Evolutionary conservation across 441 rosid species (phyloP), one percentile per base, ranked within the genome.

Genomic region (Hura crepitans): DNA sequence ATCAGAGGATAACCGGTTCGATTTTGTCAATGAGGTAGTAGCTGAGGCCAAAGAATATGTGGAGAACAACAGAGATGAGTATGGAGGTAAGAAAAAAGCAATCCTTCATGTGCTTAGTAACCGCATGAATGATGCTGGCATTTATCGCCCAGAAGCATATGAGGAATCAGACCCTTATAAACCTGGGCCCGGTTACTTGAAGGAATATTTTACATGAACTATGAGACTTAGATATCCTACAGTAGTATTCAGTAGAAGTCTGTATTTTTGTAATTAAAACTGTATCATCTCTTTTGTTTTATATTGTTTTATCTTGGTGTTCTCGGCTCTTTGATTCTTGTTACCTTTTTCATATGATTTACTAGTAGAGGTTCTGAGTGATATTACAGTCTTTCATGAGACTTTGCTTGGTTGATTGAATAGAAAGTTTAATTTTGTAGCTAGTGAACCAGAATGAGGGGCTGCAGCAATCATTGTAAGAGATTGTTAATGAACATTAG

Each of bases 21-120:
- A 84, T 47, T 92, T 92, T 55, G 87, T 92, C 20, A 90, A 92
- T 3, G 88, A 87, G 23, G 82, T 92, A 1, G 96, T 92, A 11
- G 93, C 93, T 5, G 95, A 90, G 81, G 98, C 98, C n/a, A 88
- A 71, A 8, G 90, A 84, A 75, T 90, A 87, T 23, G 85, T 90
- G 2, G 92, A 90, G 63, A 84, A 51, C 69, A 87, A 92, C 85
- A 74, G 87, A 69, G 91, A 90, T 1, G 91, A 84, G 37, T 89
- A 90, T 4, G 98, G 98, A 22, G 93, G 91, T 58, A 72, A 72
- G 14, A 92, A 92, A 74, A 92, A 92, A 49, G 95, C 95, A 37
- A 85, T 90, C 75, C 84, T 90, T 65, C 98, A 90, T 33, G 98
- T 85, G 64, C 85, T 90, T 7, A 90, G 96, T 61, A 90, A 90